These are phyloP conservation scores for Haplosporangium sp. DNA, from an alignment of 371 early-diverging fungal species.

Conservation along the genomic window DNA sequence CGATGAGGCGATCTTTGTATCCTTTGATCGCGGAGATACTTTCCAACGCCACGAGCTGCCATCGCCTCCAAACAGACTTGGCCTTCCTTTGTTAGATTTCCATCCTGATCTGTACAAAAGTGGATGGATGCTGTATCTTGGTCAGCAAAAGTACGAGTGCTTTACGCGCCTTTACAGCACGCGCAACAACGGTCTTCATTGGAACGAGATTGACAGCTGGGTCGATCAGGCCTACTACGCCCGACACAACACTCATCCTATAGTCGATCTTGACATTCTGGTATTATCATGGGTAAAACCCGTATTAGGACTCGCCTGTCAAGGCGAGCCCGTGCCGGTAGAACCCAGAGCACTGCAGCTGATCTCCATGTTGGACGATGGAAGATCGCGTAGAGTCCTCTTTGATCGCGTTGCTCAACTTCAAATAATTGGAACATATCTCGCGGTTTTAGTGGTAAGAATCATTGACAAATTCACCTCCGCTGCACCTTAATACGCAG, in stretches of 20 bases:
- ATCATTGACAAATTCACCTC: neutral
- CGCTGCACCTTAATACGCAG: too few species aligned
- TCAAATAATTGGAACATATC: constrained; percentile 71
- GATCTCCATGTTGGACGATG: constrained; percentile 62
- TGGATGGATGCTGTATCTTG: constrained; percentile 86
- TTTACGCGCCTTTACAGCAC: constrained; percentile 64
- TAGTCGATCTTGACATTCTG: constrained; percentile 76
- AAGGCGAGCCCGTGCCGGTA: constrained; percentile 60
- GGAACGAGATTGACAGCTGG: constrained; percentile 83
- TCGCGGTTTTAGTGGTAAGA: constrained; percentile 77
- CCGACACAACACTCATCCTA: constrained; percentile 65
- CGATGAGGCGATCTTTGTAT: constrained; percentile 63
- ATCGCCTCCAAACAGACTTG: constrained; percentile 67
- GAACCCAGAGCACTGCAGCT: constrained; percentile 59
- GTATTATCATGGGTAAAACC: constrained; percentile 75
- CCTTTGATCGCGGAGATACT: constrained; percentile 75
- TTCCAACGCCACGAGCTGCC: constrained; percentile 73
- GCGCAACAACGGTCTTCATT: constrained; percentile 76
- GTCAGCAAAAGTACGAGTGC: constrained; percentile 63
- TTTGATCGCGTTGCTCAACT: constrained; percentile 69
- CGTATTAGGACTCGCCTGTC: constrained; percentile 49
- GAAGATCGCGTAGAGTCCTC: constrained; percentile 23
- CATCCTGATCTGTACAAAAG: constrained; percentile 74
- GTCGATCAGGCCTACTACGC: constrained; percentile 93
- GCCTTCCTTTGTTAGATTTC: constrained; percentile 78